Conservation (phyloP, 2,329 filamentous ascomycete genomes). For the Colletotrichum spinosum region DNA sequence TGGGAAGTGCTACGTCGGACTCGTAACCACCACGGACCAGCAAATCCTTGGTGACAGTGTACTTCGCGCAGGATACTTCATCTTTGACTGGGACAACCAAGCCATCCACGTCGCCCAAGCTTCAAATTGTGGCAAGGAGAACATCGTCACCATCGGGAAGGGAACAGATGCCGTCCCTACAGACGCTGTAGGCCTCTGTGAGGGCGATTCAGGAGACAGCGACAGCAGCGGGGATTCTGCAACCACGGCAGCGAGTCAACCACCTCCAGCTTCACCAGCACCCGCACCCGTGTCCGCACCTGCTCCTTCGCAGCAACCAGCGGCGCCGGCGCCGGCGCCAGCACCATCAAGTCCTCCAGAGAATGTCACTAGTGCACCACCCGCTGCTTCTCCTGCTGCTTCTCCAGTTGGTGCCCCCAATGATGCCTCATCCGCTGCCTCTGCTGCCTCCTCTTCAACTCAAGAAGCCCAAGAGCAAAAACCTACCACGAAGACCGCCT, state of each 20-base stretch:
- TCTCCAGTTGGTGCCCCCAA: not conserved
- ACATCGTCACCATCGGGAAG: slow-evolving; percentile 51
- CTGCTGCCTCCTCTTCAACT: not conserved
- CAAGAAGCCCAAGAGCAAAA: not conserved
- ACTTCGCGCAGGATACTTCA: slow-evolving; percentile 57
- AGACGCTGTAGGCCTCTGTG: slow-evolving; percentile 49
- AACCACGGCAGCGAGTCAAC: slow-evolving; percentile 20
- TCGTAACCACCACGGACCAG: slow-evolving; percentile 53
- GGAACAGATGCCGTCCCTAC: slow-evolving; percentile 47
- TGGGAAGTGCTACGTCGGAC: slow-evolving; percentile 55
- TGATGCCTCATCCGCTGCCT: not conserved
- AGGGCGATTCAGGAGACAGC: slow-evolving; percentile 40
- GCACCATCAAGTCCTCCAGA: too few species aligned
- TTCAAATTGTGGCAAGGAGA: slow-evolving; percentile 51
- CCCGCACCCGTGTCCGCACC: not conserved
- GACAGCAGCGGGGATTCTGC: slow-evolving; percentile 1
- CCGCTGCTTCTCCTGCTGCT: not conserved
- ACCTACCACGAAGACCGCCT: slow-evolving; percentile 1
- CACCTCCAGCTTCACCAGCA: slow-evolving; percentile 1
- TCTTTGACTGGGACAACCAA: slow-evolving; percentile 59
- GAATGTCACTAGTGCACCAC: too few species aligned
- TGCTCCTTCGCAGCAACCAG: too few species aligned
- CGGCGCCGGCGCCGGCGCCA: not conserved
- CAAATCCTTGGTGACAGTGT: slow-evolving; percentile 58
- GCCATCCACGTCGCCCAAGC: slow-evolving; percentile 55